Conservation (phyloP, 495 filamentous ascomycete genomes). For the Neurospora tetrasperma region DNA sequence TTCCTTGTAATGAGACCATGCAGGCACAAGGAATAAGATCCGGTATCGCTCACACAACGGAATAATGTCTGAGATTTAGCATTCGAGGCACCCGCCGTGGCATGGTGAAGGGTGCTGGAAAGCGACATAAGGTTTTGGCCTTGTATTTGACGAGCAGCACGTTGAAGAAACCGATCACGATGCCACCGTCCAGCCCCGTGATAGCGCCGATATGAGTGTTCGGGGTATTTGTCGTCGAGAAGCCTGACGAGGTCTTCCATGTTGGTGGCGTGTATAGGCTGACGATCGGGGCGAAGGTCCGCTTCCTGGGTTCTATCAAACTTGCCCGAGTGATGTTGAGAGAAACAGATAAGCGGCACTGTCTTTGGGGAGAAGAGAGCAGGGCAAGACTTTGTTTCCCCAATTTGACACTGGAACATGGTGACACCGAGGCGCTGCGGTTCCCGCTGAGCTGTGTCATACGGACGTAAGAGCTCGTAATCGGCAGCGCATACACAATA, state of each 20-base stretch:
- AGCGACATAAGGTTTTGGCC: not conserved
- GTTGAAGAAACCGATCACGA: not conserved
- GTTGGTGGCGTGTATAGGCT: not conserved
- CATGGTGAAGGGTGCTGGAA: constrained; percentile 1
- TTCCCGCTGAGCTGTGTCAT: constrained; percentile 6
- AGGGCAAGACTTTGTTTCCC: not conserved
- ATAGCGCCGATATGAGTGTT: not conserved
- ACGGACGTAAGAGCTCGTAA: constrained; percentile 24
- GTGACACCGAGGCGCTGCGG: constrained; percentile 8
- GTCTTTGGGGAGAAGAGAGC: not conserved
- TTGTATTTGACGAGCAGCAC: not conserved
- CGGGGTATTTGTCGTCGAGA: not conserved
- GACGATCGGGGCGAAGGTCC: not conserved
- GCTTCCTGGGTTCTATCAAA: not conserved
- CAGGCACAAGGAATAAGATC: constrained; percentile 2
- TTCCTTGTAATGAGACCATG: not conserved
- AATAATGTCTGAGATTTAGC: constrained; percentile 26
- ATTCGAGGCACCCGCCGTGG: constrained; percentile 9
- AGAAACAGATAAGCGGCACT: not conserved
- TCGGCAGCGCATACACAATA: constrained; percentile 1
- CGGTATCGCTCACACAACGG: constrained; percentile 13
- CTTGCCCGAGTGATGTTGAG: not conserved
- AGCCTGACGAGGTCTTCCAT: not conserved
- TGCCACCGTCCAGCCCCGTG: not conserved
- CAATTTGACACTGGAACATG: not conserved